Evolutionary conservation across 2,329 filamentous ascomycete species (phyloP), one percentile per base, ranked within the genome.

Genomic region (Fusarium praegraminearum): DNA sequence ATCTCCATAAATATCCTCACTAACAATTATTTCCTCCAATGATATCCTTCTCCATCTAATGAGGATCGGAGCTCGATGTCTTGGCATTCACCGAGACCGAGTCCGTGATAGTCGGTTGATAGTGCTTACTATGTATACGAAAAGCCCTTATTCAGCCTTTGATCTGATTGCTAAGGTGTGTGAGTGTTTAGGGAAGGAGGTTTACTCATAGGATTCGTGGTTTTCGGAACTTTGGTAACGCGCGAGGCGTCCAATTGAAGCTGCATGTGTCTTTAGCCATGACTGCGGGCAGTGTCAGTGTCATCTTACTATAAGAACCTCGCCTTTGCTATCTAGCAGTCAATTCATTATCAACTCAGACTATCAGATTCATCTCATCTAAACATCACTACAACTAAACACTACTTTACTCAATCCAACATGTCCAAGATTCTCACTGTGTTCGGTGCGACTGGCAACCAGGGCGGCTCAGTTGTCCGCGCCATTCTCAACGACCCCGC

Each of bases 371-470:
- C 16, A 22, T 28, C 4, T 10, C 4, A 57, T n/a, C 13, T 18
- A 3, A 45, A 15, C 11, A 26, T 1, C 10, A 8, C 8, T 13
- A 0, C 2, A 26, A n/a, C 1, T 5, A 20, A 33, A 28, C 5
- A 32, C 5, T 16, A 18, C 30, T 56, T 9, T 5, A 18, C 5
- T 8, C 2, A 10, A 32, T 9, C 45, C 26, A 59, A 35, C 49
- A 68, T 80, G 78, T 81, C 82, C 69, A 80, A 80, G 62, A 74
- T 81, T 47, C 67, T 82, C 24, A 78, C 79, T 15, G 81, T 84
- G n/a, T 84, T 85, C 51, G 83, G 83, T 28, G 82, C 82, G 54
- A 85, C 84, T 4, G 84, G 83, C 58, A 80, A 80, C 64, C 84
- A 87, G 73, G 85, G 84, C 43, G 81, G 81, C 36, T 84, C 83